Percentiles rank a stretch among this genome's conserved stretches.
phyloP scores from a whole-genome alignment of 164 flowering plant genomes.

The Tinospora cordifolia region DNA sequence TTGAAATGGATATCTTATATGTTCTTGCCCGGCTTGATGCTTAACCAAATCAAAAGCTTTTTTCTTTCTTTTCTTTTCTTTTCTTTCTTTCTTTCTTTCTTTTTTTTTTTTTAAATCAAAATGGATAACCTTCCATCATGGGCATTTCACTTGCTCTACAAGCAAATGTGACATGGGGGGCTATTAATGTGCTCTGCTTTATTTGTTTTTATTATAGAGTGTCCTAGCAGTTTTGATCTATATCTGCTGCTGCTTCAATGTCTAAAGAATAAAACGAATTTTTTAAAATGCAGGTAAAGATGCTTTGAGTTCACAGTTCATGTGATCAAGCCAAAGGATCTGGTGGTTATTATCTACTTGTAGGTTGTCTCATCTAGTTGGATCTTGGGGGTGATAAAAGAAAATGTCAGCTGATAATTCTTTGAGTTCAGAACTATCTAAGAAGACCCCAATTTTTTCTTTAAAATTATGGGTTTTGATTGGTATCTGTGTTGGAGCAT shows the following conservation, averaged over 20 bases:
- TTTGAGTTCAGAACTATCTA: constrained; percentile 40
- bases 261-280: neutral
- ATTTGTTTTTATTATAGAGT: neutral
- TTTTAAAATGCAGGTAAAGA: constrained; percentile 23
- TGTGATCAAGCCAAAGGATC: constrained; percentile 6
- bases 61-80: too few relatives aligned
- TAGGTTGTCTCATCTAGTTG: neutral
- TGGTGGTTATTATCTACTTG: neutral
- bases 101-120: too few relatives aligned
- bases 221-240: constrained; percentile 10
- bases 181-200: neutral
- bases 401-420: constrained; percentile 47
- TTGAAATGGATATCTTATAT: constrained; percentile 5
- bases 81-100: too few relatives aligned
- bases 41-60: neutral
- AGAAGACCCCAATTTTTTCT: constrained; percentile 45
- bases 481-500: constrained; percentile 54
- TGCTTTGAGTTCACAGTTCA: constrained; percentile 12
- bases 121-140: constrained; percentile 2
- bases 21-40: constrained; percentile 7
- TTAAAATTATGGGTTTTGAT: constrained; percentile 71
- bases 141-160: neutral
- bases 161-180: neutral
- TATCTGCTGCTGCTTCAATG: neutral
- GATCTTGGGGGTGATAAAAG: constrained; percentile 7